Base-by-base conservation (phyloP, 2,329 filamentous ascomycete genomes). In the Cadophora luteo-olivacea region DNA sequence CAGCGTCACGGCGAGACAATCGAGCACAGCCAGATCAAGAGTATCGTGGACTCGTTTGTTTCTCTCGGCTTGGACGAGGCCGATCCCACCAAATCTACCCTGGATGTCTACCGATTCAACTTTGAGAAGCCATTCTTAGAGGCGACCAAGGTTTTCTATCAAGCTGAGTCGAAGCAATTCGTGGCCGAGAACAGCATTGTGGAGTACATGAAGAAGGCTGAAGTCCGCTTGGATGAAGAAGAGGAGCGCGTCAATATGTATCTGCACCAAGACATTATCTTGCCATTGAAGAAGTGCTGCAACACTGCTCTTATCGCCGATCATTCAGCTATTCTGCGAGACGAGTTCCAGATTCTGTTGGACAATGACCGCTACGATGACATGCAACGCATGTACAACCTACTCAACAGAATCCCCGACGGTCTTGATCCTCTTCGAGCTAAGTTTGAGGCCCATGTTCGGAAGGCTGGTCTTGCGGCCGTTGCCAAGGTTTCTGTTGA, bases 141-240 rank as follows among this genome's bases (percentile, higher is more conserved):
- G 6, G 93, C 94, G 3, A 99, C 96, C 11, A 89, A 87, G 75
- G 82, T 85, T 36, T 99, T 97, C 82, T 99, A 99, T 80, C 86
- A 93, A 75, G 90, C 91, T 57, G 97, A 99, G 80, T 98, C 96
- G 24, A 93, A 93, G 75, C 91, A 94, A 72, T 99, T 99, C 78
- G 89, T 99, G 41, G 92, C 94, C 12, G 95, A 98, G 80, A 99
- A 99, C 79, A 97, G 92, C 72, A 94, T 99, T 4, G 94, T 99
- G 41, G 96, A 99, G 78, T 99, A 98, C 82, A 98, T 99, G 96
- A 98, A 98, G 85, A 99, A 99, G 86, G 97, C 96, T 0, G 95
- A 98, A 81, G 82, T 89, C 52, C 90, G 96, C 38, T 82, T 99
- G 69, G 89, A 93, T 8, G 96, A 99, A 80, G 96, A 99, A 80